These are phyloP conservation scores for Rhizomucor miehei DNA, from an alignment of 371 early-diverging fungal genomes.

Conservation along the genomic window DNA sequence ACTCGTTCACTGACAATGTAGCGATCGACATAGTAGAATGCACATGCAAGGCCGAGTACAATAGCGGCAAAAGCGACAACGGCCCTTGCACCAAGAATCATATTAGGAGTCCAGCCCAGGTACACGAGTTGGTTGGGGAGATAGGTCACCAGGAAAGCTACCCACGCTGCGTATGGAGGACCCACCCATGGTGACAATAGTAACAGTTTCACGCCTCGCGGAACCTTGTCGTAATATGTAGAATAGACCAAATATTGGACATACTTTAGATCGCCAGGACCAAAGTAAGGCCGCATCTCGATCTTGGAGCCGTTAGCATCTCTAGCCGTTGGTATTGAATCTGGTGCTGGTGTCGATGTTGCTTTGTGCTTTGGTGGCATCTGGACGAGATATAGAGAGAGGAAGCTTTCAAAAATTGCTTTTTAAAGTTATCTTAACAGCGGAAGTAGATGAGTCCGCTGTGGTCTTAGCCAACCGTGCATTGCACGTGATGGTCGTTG, in stretches of 20 bases:
- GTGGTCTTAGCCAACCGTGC: too few species aligned
- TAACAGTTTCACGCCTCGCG: constrained; percentile 29
- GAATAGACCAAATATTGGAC: constrained; percentile 46
- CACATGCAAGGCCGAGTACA: constrained; percentile 20
- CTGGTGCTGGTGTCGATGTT: too few species aligned
- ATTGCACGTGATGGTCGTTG: too few species aligned
- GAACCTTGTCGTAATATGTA: constrained; percentile 40
- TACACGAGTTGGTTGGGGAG: constrained; percentile 12
- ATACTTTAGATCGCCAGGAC: constrained; percentile 35
- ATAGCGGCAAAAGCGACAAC: constrained; percentile 22
- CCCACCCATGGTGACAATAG: constrained; percentile 25
- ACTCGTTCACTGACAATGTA: constrained; percentile 27
- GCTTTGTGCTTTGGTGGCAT: too few species aligned
- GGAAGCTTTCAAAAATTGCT: too few species aligned
- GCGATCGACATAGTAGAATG: constrained; percentile 40
- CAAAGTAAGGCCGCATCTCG: constrained; percentile 40
- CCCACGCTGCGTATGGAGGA: constrained; percentile 19
- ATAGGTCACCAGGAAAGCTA: constrained; percentile 11
- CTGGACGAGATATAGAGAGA: too few species aligned
- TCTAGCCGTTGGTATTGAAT: constrained; percentile 1
- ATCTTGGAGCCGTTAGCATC: constrained; percentile 21
- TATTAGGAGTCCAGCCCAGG: constrained; percentile 15
- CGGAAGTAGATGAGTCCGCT: too few species aligned
- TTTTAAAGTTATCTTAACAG: too few species aligned
- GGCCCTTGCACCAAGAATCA: constrained; percentile 13